A percentile compares a stretch with the other conserved stretches of the same genome.
Conservation (phyloP, 2,329 filamentous ascomycete species). For the Dothideomycetes sp. region DNA sequence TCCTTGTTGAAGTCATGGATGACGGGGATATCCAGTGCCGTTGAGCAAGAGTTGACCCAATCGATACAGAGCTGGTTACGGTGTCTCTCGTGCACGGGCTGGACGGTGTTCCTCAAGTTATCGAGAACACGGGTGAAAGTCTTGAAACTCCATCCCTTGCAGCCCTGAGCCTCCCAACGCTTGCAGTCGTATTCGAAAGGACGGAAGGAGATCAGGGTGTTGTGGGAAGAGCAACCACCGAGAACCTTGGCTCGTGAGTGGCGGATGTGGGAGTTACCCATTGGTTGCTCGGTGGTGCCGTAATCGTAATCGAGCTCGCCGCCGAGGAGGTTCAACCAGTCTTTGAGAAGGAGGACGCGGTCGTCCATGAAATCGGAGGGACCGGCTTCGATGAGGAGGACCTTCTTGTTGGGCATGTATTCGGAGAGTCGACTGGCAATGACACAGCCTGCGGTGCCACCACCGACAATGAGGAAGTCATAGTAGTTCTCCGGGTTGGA, state of each 20-base stretch:
- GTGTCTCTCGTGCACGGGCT: constrained; percentile 76
- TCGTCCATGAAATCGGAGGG: constrained; percentile 85
- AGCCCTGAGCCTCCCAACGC: constrained; percentile 73
- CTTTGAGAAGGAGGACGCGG: constrained; percentile 73
- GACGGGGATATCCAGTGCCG: constrained; percentile 69
- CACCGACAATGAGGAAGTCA: constrained; percentile 80
- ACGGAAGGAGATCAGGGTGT: constrained; percentile 86
- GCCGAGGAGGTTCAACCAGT: constrained; percentile 78
- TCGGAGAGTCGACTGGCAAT: constrained; percentile 70
- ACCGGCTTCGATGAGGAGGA: constrained; percentile 79
- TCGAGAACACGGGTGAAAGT: constrained; percentile 74
- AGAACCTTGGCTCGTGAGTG: constrained; percentile 89
- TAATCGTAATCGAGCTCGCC: constrained; percentile 90
- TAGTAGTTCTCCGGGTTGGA: constrained; percentile 56
- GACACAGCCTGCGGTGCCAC: constrained; percentile 79
- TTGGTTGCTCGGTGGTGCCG: constrained; percentile 79
- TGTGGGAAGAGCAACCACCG: constrained; percentile 87
- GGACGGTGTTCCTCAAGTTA: constrained; percentile 80
- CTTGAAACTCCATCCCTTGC: constrained; percentile 78
- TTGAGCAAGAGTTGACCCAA: constrained; percentile 75
- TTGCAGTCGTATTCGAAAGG: constrained; percentile 83
- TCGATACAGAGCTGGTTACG: constrained; percentile 86
- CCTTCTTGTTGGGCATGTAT: constrained; percentile 72
- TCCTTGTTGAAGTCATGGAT: constrained; percentile 80
- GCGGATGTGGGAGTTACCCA: constrained; percentile 82